Base-by-base conservation (phyloP, 2,329 filamentous ascomycete genomes). In the Colletotrichum magnum region DNA sequence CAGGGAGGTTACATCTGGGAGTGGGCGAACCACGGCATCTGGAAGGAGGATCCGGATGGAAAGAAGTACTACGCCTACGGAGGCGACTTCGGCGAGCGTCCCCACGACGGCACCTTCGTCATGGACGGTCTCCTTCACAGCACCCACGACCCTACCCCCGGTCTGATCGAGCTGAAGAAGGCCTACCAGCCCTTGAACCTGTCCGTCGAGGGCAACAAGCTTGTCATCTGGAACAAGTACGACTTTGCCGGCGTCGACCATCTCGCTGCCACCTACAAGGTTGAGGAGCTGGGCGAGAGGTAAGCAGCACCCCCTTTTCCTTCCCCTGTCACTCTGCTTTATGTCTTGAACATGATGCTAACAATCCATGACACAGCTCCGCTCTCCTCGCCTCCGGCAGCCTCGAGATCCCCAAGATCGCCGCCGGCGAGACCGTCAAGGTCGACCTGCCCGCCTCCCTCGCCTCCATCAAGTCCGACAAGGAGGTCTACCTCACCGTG, bases 1-100 rank as follows among this genome's bases (percentile, higher is more conserved):
- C 90, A 93, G 74, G 91, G 91, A 12, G 91, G 91, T 0, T 90
- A 87, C 70, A 86, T 91, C 73, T 91, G 89, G 89, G 89, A 91
- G 74, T 91, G 89, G 89, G 87, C 86, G 0, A 90, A 90, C 77
- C 88, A 90, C 61, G 88, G 88, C 0, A 76, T 90, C 1, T 84
- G 82, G 79, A 85, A 83, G 70, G 80, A 84, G 18, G 79, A 82
- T 4, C 72, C 77, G 24, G 77, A 80, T 58, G 82, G 79, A 28
- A 82, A 79, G 64, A 79, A 78, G 0, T 90, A 84, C 73, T 89
- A 88, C 71, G 89, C 83, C 1, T 90, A 90, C 57, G 89, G 89
- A 2, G 88, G 89, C 10, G 88, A 91, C 73, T 91, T 90, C 77
- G 87, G 85, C 1, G 89, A 91, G 67, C 75, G 80, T 2, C 89